Conservation (phyloP, 305 asterid genomes). For the Plantago lanceolata region DNA sequence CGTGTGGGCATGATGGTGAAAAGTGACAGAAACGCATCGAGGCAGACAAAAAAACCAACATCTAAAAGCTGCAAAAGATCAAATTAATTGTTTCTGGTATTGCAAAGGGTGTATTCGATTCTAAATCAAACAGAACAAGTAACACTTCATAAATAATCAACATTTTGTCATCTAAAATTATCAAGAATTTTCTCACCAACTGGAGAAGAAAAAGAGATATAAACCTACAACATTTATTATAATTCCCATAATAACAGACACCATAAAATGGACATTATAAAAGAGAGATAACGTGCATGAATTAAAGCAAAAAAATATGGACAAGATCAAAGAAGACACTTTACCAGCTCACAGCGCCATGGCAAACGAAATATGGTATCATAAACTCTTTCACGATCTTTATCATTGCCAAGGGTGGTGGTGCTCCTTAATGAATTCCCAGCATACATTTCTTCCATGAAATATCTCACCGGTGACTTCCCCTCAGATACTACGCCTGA, state of each 20-base stretch:
- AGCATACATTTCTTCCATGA: constrained; percentile 82
- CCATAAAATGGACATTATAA: constrained; percentile 3
- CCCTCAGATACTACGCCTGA: constrained; percentile 61
- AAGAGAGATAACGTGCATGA: constrained; percentile 10
- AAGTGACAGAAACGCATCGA: constrained; percentile 90
- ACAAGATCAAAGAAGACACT: constrained; percentile 22
- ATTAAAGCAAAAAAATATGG: not conserved
- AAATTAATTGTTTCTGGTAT: constrained; percentile 2
- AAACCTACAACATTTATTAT: constrained; percentile 8
- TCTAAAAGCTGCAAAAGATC: constrained; percentile 74
- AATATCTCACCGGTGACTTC: constrained; percentile 74
- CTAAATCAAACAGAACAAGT: constrained; percentile 19
- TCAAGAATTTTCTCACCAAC: constrained; percentile 3
- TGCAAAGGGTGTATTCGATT: not conserved
- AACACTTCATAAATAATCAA: not conserved
- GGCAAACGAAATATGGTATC: constrained; percentile 95
- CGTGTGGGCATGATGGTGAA: constrained; percentile 96
- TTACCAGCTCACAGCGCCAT: constrained; percentile 99
- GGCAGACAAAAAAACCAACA: constrained; percentile 85
- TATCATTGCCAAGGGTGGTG: constrained; percentile 68
- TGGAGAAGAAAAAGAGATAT: constrained; percentile 9
- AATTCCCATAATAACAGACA: constrained; percentile 6
- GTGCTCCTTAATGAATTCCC: constrained; percentile 89
- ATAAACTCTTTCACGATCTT: constrained; percentile 91
- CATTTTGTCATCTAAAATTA: constrained; percentile 4